Evolutionary conservation across 2,329 filamentous ascomycete genomes (phyloP).

Genomic region (Arthrobotrys musiformis): DNA sequence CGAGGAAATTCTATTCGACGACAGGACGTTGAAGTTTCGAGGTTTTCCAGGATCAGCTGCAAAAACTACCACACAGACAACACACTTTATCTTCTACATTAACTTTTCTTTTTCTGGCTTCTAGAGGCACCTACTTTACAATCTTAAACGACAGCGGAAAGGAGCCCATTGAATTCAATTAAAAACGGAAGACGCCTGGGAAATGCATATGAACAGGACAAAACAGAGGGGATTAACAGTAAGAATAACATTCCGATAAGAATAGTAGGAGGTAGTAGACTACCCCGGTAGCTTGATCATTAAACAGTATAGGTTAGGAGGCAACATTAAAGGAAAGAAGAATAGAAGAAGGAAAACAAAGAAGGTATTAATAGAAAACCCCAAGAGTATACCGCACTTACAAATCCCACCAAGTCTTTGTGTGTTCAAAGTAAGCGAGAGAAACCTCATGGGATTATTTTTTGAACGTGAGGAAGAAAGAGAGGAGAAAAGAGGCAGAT

Average conservation of each 20-base stretch:
- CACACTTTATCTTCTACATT: not conserved
- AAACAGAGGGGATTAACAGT: no score
- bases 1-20: not conserved
- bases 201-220: no score
- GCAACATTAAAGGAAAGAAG: not conserved
- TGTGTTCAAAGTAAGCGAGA: not conserved
- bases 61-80: not conserved
- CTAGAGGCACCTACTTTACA: no score
- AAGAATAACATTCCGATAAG: no score
- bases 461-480: not conserved
- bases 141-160: no score
- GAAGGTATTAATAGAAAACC: not conserved
- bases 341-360: not conserved
- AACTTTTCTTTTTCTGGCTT: no score
- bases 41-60: not conserved
- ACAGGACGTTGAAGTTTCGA: slow-evolving; percentile 5
- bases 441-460: no score
- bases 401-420: not conserved
- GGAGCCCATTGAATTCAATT: no score
- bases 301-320: not conserved
- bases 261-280: not conserved
- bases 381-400: no score
- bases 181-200: no score
- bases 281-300: not conserved
- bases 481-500: not conserved